phyloP scores from a whole-genome alignment of 352 stramenopile species.

The Plasmopara muralis region DNA sequence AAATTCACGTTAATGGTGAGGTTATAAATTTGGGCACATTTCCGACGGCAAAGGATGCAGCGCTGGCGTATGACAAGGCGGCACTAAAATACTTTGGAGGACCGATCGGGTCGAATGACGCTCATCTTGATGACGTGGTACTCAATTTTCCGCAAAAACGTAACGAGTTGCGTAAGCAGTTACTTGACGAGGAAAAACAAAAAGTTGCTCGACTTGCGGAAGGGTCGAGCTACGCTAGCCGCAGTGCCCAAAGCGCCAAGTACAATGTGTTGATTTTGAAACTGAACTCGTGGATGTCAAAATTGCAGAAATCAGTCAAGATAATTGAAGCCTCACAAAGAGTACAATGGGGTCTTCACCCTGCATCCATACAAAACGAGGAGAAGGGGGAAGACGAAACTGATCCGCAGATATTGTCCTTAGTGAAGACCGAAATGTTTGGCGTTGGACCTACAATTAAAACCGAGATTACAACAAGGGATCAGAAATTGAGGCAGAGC shows the following conservation, averaged over 20 bases:
- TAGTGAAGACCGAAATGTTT: slow-evolving; percentile 50
- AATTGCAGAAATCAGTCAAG: slow-evolving; percentile 66
- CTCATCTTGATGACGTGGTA: slow-evolving; percentile 36
- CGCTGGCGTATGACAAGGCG: slow-evolving; percentile 76
- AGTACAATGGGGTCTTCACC: slow-evolving; percentile 49
- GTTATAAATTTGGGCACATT: slow-evolving; percentile 74
- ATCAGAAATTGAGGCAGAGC: slow-evolving; percentile 60
- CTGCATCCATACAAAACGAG: slow-evolving; percentile 11
- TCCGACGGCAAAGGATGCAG: slow-evolving; percentile 54
- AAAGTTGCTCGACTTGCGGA: slow-evolving; percentile 26
- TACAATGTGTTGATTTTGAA: slow-evolving; percentile 75
- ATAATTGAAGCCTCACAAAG: slow-evolving; percentile 70
- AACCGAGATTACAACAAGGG: slow-evolving; percentile 64
- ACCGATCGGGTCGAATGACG: slow-evolving; percentile 30
- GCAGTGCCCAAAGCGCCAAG: slow-evolving; percentile 60
- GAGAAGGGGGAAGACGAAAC: slow-evolving; percentile 21
- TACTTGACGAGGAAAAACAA: slow-evolving; percentile 62
- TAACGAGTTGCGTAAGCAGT: slow-evolving; percentile 43
- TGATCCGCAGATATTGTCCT: slow-evolving; percentile 1
- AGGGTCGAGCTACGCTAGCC: slow-evolving; percentile 33
- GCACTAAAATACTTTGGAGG: slow-evolving; percentile 70
- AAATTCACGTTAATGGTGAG: slow-evolving; percentile 76
- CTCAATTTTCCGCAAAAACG: slow-evolving; percentile 76
- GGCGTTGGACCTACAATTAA: slow-evolving; percentile 60
- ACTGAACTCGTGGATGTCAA: slow-evolving; percentile 64